Base-by-base conservation (phyloP, 129 eudicot genomes). In the Centaurea solstitialis region DNA sequence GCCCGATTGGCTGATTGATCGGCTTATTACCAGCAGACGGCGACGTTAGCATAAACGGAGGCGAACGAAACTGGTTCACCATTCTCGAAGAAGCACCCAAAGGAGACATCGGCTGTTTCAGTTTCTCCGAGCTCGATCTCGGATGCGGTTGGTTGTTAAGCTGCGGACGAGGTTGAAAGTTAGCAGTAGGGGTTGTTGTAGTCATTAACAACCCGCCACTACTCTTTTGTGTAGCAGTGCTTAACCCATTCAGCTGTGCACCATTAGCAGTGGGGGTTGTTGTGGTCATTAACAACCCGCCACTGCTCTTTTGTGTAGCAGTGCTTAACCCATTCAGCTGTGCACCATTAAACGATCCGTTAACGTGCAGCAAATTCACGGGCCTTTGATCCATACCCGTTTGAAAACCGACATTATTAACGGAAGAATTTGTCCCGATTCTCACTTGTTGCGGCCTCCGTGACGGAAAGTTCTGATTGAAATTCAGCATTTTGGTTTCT, bases 61-160 rank as follows among this genome's bases (percentile, higher is more conserved):
- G 28, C 17, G 80, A 41, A 43, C 33, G 67, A 62, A 5, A 26
- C 3, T 57, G 75, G 40, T 66, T 68, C 76, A 47, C 7, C 76
- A 38, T 59, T 9, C 23, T 53, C 2, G 83, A 24, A 33, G 83
- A 24, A 33, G 11, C 35, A 71, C 61, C 67, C 68, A 77, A n/a
- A 66, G 84, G 80, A 38, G 77, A 79, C 76, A 74, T 67, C 0
- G 83, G 71, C 21, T 79, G 73, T 21, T 84, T 84, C 87, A 74
- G 9, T 53, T 67, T 84, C 5, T 84, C 87, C 18, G 57, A 23
- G 35, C 61, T 59, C 26, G 45, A n/a, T 17, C 22, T 62, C 57
- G 28, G 82, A 28, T n/a, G 81, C 0, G 18, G 81, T 76, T 82
- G 77, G 72, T 70, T 37, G 57, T 76, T 76, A 17, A 45, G 28